phyloP scores from a whole-genome alignment of 2,329 filamentous ascomycete genomes.

The Epichloe sylvatica region DNA sequence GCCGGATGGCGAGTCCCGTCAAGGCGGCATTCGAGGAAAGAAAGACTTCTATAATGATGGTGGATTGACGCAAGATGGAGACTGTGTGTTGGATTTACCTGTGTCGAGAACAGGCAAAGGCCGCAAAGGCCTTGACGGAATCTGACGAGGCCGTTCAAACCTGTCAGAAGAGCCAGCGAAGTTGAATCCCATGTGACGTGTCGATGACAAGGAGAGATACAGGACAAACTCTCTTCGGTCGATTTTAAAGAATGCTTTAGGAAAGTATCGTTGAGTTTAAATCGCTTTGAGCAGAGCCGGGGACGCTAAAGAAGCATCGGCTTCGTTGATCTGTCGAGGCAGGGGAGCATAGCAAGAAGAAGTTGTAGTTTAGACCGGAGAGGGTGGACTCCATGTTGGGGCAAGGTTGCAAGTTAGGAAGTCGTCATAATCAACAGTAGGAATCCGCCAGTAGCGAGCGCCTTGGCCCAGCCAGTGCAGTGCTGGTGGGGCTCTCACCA shows the following conservation, averaged over 20 bases:
- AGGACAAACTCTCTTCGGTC: neutral
- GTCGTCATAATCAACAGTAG: neutral
- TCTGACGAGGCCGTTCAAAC: neutral
- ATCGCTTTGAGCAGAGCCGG: neutral
- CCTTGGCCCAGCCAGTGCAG: too few relatives aligned
- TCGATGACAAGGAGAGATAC: neutral
- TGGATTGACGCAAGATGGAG: neutral
- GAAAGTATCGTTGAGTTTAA: neutral
- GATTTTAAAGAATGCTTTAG: neutral
- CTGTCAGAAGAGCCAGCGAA: neutral
- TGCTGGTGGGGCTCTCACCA: too few relatives aligned
- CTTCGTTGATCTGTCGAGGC: neutral
- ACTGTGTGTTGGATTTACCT: neutral
- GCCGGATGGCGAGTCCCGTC: neutral
- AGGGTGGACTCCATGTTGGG: neutral
- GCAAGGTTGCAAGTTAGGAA: neutral
- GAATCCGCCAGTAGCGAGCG: too few relatives aligned
- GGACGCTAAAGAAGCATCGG: neutral
- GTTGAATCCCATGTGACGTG: constrained; percentile 1
- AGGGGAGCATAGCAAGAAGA: neutral
- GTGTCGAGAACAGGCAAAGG: neutral
- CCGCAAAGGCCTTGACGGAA: neutral
- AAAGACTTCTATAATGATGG: neutral
- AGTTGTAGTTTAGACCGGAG: neutral
- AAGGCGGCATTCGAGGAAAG: constrained; percentile 8